Base-by-base conservation (phyloP, 2,329 filamentous ascomycete genomes). In the Fusarium luffae region DNA sequence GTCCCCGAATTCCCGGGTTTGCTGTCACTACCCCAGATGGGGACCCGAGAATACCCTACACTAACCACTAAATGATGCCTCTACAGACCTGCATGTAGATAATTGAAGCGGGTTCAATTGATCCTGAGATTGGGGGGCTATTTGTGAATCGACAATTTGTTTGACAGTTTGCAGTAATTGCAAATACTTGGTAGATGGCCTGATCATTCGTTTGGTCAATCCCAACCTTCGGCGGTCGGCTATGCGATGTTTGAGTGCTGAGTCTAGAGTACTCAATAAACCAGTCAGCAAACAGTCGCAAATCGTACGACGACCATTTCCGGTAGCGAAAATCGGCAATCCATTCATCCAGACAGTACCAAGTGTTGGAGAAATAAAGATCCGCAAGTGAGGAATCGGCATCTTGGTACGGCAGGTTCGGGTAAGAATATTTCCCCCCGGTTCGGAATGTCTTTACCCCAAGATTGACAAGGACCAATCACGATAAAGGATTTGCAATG, bases 281-380 rank as follows among this genome's bases (percentile, higher is more conserved):
- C 1, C 5, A 47, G 5, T 28, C 6, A 47, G 25, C 18, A 28
- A 54, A 54, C 18, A 10, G 19, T 12, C 41, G 48, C 21, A 18
- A 40, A 69, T 69, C 66, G 50, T 69, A 69, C 66, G 66, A 69
- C 27, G 14, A 12, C 28, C 14, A 46, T 13, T 28, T 42, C 37
- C 66, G 66, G 66, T 43, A 69, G 42, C 25, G 46, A 41, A 16
- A 28, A 18, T 43, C 66, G 66, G 66, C 66, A 69, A 56, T 69
- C 49, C 50, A 27, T 55, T 69, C 46, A 66, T 66, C 62, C 63
- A 56, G 44, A 50, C 9, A 10, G 13, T 32, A 8, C 3, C 2
- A 7, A 13, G 16, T 19, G 14, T 69, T 68, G 66, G 66, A 69
- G 66, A 69, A 69, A 69, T 55, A 69, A 62, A 62, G 61, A 69